Evolutionary conservation across 306 rosid genomes (phyloP).

Genomic region (Boehmeria nivea): DNA sequence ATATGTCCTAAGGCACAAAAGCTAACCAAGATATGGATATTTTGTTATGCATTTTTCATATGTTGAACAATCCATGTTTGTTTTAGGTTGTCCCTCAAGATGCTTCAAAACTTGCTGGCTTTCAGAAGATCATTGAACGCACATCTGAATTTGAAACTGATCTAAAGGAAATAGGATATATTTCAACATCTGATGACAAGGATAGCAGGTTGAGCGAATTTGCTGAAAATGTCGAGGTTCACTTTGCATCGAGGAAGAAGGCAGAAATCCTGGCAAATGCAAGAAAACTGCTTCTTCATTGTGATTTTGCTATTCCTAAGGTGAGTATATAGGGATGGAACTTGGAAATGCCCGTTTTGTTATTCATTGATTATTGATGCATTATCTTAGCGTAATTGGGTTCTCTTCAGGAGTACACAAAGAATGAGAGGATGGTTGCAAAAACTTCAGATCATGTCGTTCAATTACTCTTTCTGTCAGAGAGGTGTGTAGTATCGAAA

Average conservation of each 20-base stretch:
- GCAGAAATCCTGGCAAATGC: conserved; percentile 80
- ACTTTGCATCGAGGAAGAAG: conserved; percentile 85
- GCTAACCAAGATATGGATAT: not conserved
- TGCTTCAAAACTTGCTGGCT: conserved; percentile 88
- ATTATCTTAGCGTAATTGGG: conserved; percentile 17
- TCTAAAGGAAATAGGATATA: conserved; percentile 64
- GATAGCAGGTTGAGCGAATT: conserved; percentile 65
- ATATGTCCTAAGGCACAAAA: not conserved
- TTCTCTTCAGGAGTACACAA: conserved; percentile 47
- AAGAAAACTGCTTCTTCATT: conserved; percentile 67
- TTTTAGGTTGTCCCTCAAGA: conserved; percentile 93
- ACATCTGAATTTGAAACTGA: conserved; percentile 64
- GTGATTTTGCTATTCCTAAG: conserved; percentile 73
- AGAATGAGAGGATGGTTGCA: conserved; percentile 31
- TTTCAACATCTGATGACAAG: conserved; percentile 60
- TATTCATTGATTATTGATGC: not conserved
- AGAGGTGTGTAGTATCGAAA: conserved; percentile 75
- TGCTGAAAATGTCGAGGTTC: conserved; percentile 95
- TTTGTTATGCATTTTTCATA: conserved; percentile 8
- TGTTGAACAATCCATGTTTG: not conserved
- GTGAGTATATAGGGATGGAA: conserved; percentile 38
- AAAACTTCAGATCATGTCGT: conserved; percentile 50
- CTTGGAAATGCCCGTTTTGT: not conserved
- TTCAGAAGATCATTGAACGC: conserved; percentile 65
- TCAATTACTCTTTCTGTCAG: conserved; percentile 75